phyloP scores from a whole-genome alignment of 2,329 filamentous ascomycete genomes.

The Sphaerulina populicola region DNA sequence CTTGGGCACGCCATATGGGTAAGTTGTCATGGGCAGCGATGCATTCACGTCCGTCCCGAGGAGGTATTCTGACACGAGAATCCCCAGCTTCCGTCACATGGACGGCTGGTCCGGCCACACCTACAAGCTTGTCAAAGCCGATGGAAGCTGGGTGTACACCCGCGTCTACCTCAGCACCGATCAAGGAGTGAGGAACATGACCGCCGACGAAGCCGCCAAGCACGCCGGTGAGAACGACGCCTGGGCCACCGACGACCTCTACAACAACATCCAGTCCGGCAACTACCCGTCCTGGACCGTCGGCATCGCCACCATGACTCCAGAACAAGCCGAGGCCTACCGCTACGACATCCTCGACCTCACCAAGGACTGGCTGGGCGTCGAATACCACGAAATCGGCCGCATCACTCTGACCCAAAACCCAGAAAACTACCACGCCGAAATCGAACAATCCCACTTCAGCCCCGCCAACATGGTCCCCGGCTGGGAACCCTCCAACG shows the following conservation, averaged over 20 bases:
- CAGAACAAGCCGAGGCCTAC: constrained; percentile 42
- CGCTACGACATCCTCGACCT: constrained; percentile 48
- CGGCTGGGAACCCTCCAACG: constrained; percentile 44
- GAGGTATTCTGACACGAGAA: not conserved
- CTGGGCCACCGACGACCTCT: constrained; percentile 43
- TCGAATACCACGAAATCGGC: constrained; percentile 42
- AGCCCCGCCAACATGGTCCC: constrained; percentile 46
- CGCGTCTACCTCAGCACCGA: constrained; percentile 23
- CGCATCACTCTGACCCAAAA: constrained; percentile 48
- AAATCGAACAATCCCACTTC: constrained; percentile 47
- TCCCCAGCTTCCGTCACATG: constrained; percentile 16
- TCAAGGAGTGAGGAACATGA: constrained; percentile 46
- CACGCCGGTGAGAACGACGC: constrained; percentile 46
- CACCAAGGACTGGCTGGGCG: constrained; percentile 47
- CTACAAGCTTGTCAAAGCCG: constrained; percentile 36
- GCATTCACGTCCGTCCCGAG: not conserved
- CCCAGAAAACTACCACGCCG: constrained; percentile 45
- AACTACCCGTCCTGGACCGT: constrained; percentile 40
- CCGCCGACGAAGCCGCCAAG: constrained; percentile 38
- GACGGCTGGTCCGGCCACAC: constrained; percentile 19
- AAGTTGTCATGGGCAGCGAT: constrained; percentile 26
- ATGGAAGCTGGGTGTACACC: constrained; percentile 43
- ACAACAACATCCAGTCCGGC: constrained; percentile 38
- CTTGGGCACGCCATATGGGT: constrained; percentile 43
- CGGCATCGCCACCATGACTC: constrained; percentile 41